Evolutionary conservation across 176 grass and related monocot genomes (phyloP).

Genomic region (Luzula sylvatica): DNA sequence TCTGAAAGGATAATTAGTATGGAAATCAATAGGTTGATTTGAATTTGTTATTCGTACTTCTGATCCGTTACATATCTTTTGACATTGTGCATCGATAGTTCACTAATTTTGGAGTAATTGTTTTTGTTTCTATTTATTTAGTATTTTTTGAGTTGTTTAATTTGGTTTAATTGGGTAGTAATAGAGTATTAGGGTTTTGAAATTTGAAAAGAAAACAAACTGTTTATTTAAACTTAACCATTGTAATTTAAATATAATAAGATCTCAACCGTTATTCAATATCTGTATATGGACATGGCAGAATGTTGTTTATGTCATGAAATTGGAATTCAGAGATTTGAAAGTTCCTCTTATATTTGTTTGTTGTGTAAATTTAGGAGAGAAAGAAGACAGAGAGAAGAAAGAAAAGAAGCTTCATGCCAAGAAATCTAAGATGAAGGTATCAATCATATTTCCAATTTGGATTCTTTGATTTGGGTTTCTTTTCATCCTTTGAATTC

Average conservation of each 20-base stretch:
- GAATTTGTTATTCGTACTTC: not conserved
- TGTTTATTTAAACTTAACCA: no score
- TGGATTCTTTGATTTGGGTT: no score
- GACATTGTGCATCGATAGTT: no score
- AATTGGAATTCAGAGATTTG: not conserved
- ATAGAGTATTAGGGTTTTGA: no score
- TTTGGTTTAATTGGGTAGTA: not conserved
- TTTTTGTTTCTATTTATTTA: not conserved
- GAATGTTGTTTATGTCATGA: not conserved
- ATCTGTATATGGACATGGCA: no score
- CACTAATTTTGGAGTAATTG: not conserved
- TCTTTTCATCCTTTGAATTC: not conserved
- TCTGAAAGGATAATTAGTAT: not conserved
- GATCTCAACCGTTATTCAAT: no score
- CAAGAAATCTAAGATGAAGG: constrained; percentile 85
- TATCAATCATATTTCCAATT: constrained; percentile 4
- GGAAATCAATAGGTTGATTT: not conserved
- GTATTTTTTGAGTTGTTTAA: not conserved
- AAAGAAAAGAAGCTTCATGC: constrained; percentile 65
- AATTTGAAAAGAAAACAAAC: no score
- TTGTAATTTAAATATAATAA: no score
- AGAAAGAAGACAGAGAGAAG: constrained; percentile 62
- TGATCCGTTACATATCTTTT: no score
- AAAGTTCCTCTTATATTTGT: not conserved
- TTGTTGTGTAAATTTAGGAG: constrained; percentile 25